phyloP scores from a whole-genome alignment of 495 filamentous ascomycete species.

The Daldinia concentrica region DNA sequence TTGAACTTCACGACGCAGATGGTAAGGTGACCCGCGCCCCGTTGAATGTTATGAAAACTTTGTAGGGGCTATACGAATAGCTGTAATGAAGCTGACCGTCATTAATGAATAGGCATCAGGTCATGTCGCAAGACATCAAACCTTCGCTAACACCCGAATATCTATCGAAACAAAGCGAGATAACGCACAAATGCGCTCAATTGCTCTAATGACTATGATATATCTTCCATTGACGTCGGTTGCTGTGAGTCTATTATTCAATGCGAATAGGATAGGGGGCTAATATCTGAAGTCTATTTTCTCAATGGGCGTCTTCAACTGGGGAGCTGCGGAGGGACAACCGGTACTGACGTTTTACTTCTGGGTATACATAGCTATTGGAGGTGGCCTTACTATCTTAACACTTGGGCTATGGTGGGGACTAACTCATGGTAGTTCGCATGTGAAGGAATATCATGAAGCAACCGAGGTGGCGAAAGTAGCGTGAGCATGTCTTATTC shows the following conservation, averaged over 20 bases:
- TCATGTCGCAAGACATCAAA: conserved; percentile 14
- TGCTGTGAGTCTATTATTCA: conserved; percentile 14
- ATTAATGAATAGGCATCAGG: conserved; percentile 11
- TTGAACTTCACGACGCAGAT: conserved; percentile 14
- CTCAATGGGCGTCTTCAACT: conserved; percentile 37
- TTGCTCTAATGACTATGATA: conserved; percentile 31
- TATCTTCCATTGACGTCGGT: conserved; percentile 28
- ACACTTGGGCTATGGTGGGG: conserved; percentile 26
- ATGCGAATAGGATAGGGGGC: not conserved
- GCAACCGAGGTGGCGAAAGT: not conserved
- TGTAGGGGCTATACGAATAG: not conserved
- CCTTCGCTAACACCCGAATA: conserved; percentile 14
- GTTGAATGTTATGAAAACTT: not conserved
- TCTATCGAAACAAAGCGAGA: conserved; percentile 15
- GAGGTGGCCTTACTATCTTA: conserved; percentile 21
- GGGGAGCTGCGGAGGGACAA: not conserved
- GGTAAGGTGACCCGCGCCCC: not conserved
- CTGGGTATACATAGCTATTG: conserved; percentile 32
- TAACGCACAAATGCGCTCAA: conserved; percentile 30
- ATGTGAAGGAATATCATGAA: not conserved
- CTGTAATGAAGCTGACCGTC: not conserved
- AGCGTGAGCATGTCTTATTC: not conserved
- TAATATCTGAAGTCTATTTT: conserved; percentile 28
- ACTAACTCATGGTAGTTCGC: not conserved
- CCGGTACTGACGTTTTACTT: conserved; percentile 26